These are phyloP conservation scores for Cinchona pubescens DNA, from an alignment of 257 asterid species.

Conservation along the genomic window DNA sequence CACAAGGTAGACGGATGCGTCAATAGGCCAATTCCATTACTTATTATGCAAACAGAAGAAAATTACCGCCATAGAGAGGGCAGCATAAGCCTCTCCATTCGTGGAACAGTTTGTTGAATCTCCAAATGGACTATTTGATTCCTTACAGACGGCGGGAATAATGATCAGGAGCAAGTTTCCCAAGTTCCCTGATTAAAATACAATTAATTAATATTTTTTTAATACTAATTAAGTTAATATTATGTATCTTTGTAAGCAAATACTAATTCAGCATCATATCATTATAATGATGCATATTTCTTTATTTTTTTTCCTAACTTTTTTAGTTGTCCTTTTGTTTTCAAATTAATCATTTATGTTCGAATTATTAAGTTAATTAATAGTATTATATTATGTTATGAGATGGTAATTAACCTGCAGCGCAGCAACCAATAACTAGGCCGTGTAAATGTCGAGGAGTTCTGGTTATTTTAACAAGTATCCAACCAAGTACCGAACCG, in stretches of 20 bases:
- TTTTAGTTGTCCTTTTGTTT: no score
- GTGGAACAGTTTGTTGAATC: slow-evolving; percentile 28
- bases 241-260: no score
- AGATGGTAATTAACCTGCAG: slow-evolving; percentile 29
- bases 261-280: no score
- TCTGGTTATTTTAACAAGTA: slow-evolving; percentile 31
- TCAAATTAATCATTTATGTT: no score
- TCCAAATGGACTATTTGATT: slow-evolving; percentile 36
- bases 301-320: not conserved
- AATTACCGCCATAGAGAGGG: slow-evolving; percentile 38
- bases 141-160: slow-evolving; percentile 36
- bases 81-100: slow-evolving; percentile 34
- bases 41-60: not conserved
- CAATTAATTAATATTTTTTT: no score
- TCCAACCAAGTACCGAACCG: slow-evolving; percentile 43
- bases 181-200: slow-evolving; percentile 41
- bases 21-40: no score
- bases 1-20: no score
- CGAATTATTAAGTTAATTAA: no score
- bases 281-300: no score
- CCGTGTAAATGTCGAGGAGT: slow-evolving; percentile 34
- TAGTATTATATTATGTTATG: not conserved
- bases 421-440: slow-evolving; percentile 43
- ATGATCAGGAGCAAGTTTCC: slow-evolving; percentile 38
- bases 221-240: no score